These are phyloP conservation scores for Termitomyces sp. DNA, from an alignment of 768 basidiomycete genomes.

Conservation along the genomic window DNA sequence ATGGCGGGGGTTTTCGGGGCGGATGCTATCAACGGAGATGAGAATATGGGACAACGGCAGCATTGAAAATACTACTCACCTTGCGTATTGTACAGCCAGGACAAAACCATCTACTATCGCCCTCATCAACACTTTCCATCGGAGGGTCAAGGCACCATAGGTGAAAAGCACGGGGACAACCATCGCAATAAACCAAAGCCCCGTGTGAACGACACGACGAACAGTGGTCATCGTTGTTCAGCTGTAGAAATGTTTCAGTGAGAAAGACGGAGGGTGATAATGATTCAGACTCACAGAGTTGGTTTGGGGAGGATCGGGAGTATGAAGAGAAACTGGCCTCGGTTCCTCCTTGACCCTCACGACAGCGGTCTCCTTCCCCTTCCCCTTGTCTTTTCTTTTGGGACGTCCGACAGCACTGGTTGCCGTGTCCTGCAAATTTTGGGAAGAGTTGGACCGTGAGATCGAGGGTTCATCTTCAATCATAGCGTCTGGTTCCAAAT, in stretches of 20 bases:
- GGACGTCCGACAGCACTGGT: slow-evolving; percentile 23
- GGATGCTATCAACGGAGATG: slow-evolving; percentile 44
- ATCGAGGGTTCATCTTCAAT: slow-evolving; percentile 55
- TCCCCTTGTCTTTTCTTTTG: slow-evolving; percentile 48
- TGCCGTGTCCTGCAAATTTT: slow-evolving; percentile 31
- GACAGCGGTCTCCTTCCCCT: slow-evolving; percentile 36
- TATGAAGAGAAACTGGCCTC: slow-evolving; percentile 34
- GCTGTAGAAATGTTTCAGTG: slow-evolving; percentile 21
- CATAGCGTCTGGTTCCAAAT: slow-evolving; percentile 47
- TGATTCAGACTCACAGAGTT: slow-evolving; percentile 31
- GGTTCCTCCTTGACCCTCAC: slow-evolving; percentile 51
- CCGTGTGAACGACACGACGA: slow-evolving; percentile 81
- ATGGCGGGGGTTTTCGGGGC: slow-evolving; percentile 56
- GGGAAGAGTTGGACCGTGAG: slow-evolving; percentile 60
- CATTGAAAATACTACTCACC: slow-evolving; percentile 34
- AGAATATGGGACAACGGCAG: slow-evolving; percentile 10
- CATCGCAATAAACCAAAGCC: slow-evolving; percentile 92
- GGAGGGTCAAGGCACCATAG: slow-evolving; percentile 97
- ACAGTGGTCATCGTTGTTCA: slow-evolving; percentile 78
- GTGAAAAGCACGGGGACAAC: slow-evolving; percentile 94
- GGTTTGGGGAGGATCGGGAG: slow-evolving; percentile 37
- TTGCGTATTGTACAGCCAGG: slow-evolving; percentile 63
- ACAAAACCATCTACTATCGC: slow-evolving; percentile 82
- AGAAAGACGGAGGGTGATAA: background rate
- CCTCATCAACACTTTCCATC: slow-evolving; percentile 81